phyloP scores from a whole-genome alignment of 495 filamentous ascomycete species.

The Neurospora africana region DNA sequence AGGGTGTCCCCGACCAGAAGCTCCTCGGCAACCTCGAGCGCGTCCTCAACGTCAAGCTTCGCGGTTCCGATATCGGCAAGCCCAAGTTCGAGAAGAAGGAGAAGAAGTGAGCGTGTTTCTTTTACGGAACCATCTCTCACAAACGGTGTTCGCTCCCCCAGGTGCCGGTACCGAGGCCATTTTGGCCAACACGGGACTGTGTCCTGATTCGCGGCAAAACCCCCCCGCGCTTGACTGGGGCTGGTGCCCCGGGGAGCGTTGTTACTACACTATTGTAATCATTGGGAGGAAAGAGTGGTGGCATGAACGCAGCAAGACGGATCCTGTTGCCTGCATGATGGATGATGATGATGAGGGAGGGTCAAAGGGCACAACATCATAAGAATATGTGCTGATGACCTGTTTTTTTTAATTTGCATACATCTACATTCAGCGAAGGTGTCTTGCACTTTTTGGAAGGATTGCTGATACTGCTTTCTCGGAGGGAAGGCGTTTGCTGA shows the following conservation, averaged over 20 bases:
- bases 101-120: slow-evolving; percentile 21
- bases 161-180: not conserved
- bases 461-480: not conserved
- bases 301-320: not conserved
- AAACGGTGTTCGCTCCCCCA: not conserved
- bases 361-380: not conserved
- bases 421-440: not conserved
- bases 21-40: slow-evolving; percentile 70
- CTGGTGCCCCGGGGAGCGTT: not conserved
- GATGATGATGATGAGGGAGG: not conserved
- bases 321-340: not conserved
- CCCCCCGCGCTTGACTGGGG: not conserved
- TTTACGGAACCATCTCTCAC: not conserved
- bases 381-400: not conserved
- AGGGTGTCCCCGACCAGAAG: slow-evolving; percentile 76
- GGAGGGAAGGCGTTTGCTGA: not conserved
- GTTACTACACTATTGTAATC: not conserved
- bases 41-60: slow-evolving; percentile 74
- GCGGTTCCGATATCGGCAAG: slow-evolving; percentile 65
- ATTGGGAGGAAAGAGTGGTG: not conserved
- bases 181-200: not conserved
- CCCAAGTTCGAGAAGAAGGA: slow-evolving; percentile 68
- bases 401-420: not conserved
- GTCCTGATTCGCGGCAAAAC: not conserved
- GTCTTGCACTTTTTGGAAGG: not conserved